These are phyloP conservation scores for Aspergillus biplanus DNA, from an alignment of 495 filamentous ascomycete genomes.

Conservation along the genomic window DNA sequence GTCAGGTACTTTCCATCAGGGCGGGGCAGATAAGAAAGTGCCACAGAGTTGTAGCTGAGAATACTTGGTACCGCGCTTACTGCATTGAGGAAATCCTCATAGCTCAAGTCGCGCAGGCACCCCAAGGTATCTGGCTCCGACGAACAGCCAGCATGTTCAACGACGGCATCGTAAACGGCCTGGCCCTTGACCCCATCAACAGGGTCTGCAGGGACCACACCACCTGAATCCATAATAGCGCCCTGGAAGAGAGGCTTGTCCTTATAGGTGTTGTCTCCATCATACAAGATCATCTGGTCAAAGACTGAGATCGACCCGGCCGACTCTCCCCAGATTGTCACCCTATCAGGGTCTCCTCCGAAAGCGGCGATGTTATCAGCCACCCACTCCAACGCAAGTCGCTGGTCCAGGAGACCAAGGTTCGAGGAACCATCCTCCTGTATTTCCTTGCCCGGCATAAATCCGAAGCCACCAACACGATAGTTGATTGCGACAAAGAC, in stretches of 20 bases:
- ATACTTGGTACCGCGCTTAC: constrained; percentile 68
- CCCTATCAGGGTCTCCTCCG: constrained; percentile 61
- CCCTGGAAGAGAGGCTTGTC: constrained; percentile 69
- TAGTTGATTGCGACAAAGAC: constrained; percentile 79
- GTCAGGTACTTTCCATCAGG: constrained; percentile 63
- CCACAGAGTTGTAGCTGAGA: constrained; percentile 63
- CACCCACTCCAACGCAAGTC: constrained; percentile 55
- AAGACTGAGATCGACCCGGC: constrained; percentile 74
- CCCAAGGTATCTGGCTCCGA: constrained; percentile 56
- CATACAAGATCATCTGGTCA: constrained; percentile 70
- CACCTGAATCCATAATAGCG: constrained; percentile 75
- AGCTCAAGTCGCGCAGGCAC: constrained; percentile 64
- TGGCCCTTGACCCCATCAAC: constrained; percentile 68
- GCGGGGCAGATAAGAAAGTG: constrained; percentile 66
- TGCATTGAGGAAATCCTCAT: constrained; percentile 63
- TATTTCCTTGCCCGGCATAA: constrained; percentile 70
- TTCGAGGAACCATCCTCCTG: constrained; percentile 65
- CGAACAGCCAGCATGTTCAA: constrained; percentile 62
- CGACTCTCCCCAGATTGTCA: constrained; percentile 76
- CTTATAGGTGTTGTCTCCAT: constrained; percentile 70
- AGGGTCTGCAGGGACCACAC: constrained; percentile 62
- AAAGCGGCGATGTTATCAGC: constrained; percentile 59
- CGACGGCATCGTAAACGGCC: constrained; percentile 64
- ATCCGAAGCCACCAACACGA: constrained; percentile 73
- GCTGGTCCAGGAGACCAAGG: constrained; percentile 57